A percentile compares a stretch with the other conserved stretches of the same genome.
Evolutionary conservation across 1,139 yeast genomes (phyloP).

Genomic region (Saccharomyces uvarum): DNA sequence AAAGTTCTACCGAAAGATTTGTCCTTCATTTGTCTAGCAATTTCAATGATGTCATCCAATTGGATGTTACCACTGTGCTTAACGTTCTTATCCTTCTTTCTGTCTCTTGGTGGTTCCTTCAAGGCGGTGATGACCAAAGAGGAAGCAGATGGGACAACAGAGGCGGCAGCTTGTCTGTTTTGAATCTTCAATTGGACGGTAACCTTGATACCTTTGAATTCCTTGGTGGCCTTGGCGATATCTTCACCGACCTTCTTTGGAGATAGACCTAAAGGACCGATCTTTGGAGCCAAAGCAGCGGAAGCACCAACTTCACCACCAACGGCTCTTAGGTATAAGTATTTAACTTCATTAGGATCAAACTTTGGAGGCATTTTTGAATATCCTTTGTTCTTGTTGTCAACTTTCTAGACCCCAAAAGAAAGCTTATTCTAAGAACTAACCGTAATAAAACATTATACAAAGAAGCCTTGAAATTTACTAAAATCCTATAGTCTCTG

Average conservation of each 20-base stretch:
- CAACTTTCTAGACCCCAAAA: constrained; percentile 1
- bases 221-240: constrained; percentile 99
- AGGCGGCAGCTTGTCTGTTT: constrained; percentile 99
- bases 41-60: constrained; percentile 91
- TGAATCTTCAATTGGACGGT: constrained; percentile 97
- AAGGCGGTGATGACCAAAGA: constrained; percentile 98
- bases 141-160: constrained; percentile 99
- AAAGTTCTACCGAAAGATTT: constrained; percentile 97
- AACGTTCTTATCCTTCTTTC: constrained; percentile 99
- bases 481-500: not conserved
- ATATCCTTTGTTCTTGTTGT: constrained; percentile 2
- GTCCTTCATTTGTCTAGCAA: constrained; percentile 96
- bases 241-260: constrained; percentile 99
- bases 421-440: not conserved
- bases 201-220: constrained; percentile 98
- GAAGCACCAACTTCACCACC: constrained; percentile 99
- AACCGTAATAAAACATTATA: not conserved
- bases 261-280: constrained; percentile 99
- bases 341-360: constrained; percentile 98
- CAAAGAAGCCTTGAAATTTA: not conserved
- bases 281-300: constrained; percentile 98
- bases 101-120: constrained; percentile 99
- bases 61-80: constrained; percentile 99
- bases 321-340: constrained; percentile 98
- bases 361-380: constrained; percentile 81